Conservation (phyloP, 2,329 filamentous ascomycete species). For the Trichoderma sp. region DNA sequence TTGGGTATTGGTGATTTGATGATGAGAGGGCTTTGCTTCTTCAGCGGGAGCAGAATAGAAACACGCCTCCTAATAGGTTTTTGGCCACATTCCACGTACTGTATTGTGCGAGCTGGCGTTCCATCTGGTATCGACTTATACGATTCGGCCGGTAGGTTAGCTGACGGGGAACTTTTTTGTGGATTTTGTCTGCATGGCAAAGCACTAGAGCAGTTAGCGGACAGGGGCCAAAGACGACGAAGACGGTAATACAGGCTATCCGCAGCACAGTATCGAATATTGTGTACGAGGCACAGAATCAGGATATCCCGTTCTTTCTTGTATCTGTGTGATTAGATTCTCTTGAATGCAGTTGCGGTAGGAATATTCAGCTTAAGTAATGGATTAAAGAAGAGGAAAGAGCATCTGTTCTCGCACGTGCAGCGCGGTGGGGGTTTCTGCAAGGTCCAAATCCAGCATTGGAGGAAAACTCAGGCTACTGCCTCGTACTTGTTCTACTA, state of each 20-base stretch:
- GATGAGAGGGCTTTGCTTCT: background rate
- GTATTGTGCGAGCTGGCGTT: background rate
- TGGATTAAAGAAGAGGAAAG: background rate
- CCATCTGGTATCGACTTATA: background rate
- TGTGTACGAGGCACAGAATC: background rate
- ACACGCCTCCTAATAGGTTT: background rate
- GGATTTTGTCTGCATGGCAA: background rate
- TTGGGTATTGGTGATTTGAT: background rate
- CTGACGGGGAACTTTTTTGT: background rate
- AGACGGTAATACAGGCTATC: background rate
- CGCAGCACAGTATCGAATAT: background rate
- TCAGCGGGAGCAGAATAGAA: background rate
- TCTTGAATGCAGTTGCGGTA: background rate
- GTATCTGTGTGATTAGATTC: background rate
- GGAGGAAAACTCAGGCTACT: background rate
- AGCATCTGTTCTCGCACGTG: constrained; percentile 1
- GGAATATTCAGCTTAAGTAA: background rate
- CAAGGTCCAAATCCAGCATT: background rate
- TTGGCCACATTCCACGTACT: background rate
- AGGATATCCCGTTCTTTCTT: background rate
- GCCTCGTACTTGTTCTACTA: background rate
- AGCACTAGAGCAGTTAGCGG: constrained; percentile 2
- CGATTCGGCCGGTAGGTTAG: background rate
- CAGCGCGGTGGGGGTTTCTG: constrained; percentile 8
- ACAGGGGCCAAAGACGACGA: constrained; percentile 7